Base-by-base conservation (phyloP, 2,329 filamentous ascomycete species). In the Thielaviopsis cerberus region DNA sequence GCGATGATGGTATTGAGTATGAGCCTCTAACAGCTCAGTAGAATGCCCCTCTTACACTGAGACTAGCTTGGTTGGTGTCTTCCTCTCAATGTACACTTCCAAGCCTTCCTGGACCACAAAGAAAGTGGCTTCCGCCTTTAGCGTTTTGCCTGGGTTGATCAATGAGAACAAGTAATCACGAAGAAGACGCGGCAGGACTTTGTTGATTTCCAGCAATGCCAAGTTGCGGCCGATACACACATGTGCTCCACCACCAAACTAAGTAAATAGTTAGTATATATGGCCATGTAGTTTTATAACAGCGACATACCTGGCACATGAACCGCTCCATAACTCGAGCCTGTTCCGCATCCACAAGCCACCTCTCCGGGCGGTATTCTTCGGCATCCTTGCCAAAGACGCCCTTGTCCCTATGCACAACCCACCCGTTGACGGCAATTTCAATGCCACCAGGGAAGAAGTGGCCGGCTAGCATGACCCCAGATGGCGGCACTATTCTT, bases 41-140 rank as follows among this genome's bases (percentile, higher is more conserved):
- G n/a, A n/a, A n/a, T n/a, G n/a, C n/a, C n/a, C n/a, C n/a, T n/a
- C 8, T 17, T 30, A 30, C 26, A 41, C 41, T 53, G 5, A 11
- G 8, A 15, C 23, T 53, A 48, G 25, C 15, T 41, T 51, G n/a
- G 27, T 45, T 1, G 53, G 41, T 10, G n/a, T 55, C 27, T 53
- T 59, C 63, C 67, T 68, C 61, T 69, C 70, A 59, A 76, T 69
- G 63, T 70, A 77, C 53, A 80, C 76, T 53, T 79, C 71, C 61
- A 81, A 64, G 0, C 78, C 78, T 54, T 74, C 70, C 65, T 81
- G 78, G 10, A 80, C 76, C 10, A 81, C 78, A 63, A 82, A 81
- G 66, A 80, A 81, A 3, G 76, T 78, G 22, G 77, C 73, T 57
- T 76, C 73, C n/a, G 76, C 75, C 60, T 71, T 72, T 62, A 80